Percentiles rank a stretch among this genome's conserved stretches.
Conservation (phyloP, 208 protist genomes). For the Trypanosoma vivax region DNA sequence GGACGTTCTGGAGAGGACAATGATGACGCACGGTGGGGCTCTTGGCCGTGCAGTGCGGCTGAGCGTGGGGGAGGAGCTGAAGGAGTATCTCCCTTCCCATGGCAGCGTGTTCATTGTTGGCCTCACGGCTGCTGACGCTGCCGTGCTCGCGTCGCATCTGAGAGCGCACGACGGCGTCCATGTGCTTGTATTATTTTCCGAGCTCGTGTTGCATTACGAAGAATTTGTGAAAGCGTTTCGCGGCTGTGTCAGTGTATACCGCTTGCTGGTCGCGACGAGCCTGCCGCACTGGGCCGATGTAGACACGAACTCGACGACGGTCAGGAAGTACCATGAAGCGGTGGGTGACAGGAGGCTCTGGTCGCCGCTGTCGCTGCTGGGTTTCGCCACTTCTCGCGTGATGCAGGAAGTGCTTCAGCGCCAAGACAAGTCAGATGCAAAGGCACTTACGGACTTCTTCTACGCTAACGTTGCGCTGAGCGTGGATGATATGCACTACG, state of each 20-base stretch:
- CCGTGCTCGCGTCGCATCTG: background rate
- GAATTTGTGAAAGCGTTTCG: background rate
- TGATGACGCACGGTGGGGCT: background rate
- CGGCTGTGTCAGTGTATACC: background rate
- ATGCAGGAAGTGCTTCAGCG: background rate
- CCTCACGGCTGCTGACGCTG: background rate
- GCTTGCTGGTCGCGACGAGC: conserved; percentile 1
- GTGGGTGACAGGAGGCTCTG: no score
- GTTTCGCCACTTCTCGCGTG: background rate
- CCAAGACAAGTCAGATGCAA: background rate
- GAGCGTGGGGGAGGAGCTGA: background rate
- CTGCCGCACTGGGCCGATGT: conserved; percentile 4
- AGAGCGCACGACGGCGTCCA: background rate
- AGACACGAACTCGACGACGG: background rate
- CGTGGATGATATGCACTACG: conserved; percentile 13
- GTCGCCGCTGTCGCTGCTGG: background rate
- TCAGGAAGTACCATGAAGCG: background rate
- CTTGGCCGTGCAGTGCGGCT: background rate
- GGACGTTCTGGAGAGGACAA: background rate
- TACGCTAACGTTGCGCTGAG: conserved; percentile 12
- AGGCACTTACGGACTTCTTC: background rate
- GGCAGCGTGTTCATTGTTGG: conserved; percentile 5
- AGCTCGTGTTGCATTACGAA: background rate
- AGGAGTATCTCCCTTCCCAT: background rate
- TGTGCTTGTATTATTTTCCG: background rate